Base-by-base conservation (phyloP, 2,329 filamentous ascomycete species). In the Fusarium palustre region DNA sequence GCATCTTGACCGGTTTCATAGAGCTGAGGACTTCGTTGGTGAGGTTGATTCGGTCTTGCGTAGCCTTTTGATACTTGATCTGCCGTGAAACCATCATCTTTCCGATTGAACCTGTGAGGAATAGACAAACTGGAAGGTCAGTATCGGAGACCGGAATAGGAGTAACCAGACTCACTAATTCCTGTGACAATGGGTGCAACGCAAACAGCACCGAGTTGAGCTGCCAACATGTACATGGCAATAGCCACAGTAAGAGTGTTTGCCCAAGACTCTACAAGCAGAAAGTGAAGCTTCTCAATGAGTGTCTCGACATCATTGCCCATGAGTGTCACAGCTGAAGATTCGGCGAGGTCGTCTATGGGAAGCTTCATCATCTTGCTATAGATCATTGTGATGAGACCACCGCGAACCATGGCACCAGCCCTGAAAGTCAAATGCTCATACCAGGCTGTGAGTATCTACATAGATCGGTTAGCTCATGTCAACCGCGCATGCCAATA, bases 1-100 rank as follows among this genome's bases (percentile, higher is more conserved):
- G 68, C 76, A 79, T 79, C 49, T 79, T 79, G n/a, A 78, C 72
- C 1, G 75, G 66, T 18, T 79, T 79, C 28, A 79, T 75, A 1
- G 75, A 78, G 5, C 74, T 61, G 9, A 79, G 59, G 3, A 77
- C 71, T 28, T 78, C 74, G 0, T 76, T 75, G 1, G 76, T 79
- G 16, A 79, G 74, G 22, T 77, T 78, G 45, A 79, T 77, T 7
- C 77, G 76, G 13, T 69, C 68, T 24, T 79, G 76, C 1, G 76
- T 77, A n/a, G 76, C 73, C 12, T 78, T 74, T 48, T 77, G 77
- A 52, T 76, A 79, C 10, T 61, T 50, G 4, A 69, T 77, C n/a
- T 76, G 76, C 7, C 76, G 72, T 2, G 65, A 61, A 15, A 76
- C 71, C 57, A 77, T 75, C 39, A 73, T 46, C 24, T 71, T 74